Conservation (phyloP, 2,329 filamentous ascomycete genomes). For the Aureobasidium sp. region DNA sequence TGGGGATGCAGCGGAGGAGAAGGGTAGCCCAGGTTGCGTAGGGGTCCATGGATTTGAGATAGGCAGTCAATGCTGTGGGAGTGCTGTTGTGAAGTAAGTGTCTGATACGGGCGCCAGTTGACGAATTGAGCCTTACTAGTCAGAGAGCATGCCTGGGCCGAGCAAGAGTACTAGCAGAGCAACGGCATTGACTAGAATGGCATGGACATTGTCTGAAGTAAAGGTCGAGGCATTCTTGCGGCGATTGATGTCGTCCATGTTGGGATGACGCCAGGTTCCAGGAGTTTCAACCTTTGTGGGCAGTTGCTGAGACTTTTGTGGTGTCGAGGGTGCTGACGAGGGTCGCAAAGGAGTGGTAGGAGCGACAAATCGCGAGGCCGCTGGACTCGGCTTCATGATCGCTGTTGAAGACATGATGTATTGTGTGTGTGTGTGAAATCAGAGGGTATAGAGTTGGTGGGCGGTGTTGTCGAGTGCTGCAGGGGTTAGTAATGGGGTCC, state of each 20-base stretch:
- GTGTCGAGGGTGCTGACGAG: not conserved
- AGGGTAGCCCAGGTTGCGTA: constrained; percentile 35
- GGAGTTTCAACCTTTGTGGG: constrained; percentile 16
- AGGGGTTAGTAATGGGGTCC: constrained; percentile 1
- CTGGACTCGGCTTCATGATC: constrained; percentile 11
- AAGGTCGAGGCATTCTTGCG: constrained; percentile 74
- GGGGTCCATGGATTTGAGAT: constrained; percentile 21
- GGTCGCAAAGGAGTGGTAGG: constrained; percentile 16
- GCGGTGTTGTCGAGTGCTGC: not conserved
- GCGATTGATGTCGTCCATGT: constrained; percentile 74
- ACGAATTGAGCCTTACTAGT: constrained; percentile 9
- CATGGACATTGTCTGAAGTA: constrained; percentile 63
- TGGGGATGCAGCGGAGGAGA: constrained; percentile 44
- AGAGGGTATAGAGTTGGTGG: not conserved
- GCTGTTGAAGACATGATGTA: constrained; percentile 21
- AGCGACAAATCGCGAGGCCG: constrained; percentile 14
- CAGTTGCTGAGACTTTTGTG: constrained; percentile 4
- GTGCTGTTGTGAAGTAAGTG: constrained; percentile 22
- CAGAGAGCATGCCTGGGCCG: constrained; percentile 20
- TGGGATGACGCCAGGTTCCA: constrained; percentile 86
- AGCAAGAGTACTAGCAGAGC: constrained; percentile 45
- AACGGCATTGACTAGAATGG: constrained; percentile 58
- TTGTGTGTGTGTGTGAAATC: not conserved
- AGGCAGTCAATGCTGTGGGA: constrained; percentile 13
- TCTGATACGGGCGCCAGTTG: not conserved